A percentile compares a stretch with the other conserved stretches of the same genome.
Conservation (phyloP, 2,329 filamentous ascomycete genomes). For the Sclerotinia minor region DNA sequence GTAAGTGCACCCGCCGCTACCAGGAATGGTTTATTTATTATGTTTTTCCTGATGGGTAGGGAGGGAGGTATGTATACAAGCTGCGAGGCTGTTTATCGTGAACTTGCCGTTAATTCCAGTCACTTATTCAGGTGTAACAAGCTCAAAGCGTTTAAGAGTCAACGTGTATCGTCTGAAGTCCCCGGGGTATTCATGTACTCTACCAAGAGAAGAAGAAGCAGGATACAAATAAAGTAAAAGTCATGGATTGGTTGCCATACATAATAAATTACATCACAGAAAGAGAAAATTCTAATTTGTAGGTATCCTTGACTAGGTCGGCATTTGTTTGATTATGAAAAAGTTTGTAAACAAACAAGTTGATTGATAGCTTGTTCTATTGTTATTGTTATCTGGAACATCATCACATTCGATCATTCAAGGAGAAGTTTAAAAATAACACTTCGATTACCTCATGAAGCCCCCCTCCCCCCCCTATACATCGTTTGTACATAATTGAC, state of each 20-base stretch:
- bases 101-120: neutral
- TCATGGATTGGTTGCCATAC: neutral
- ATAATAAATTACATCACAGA: neutral
- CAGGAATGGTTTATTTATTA: conserved; percentile 8
- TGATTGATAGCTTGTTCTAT: neutral
- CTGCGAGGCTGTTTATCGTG: conserved; percentile 12
- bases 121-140: neutral
- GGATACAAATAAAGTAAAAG: too few relatives aligned
- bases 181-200: neutral
- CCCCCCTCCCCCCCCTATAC: neutral
- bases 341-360: neutral
- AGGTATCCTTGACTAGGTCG: neutral
- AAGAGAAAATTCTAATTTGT: neutral
- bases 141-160: neutral
- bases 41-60: neutral
- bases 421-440: neutral
- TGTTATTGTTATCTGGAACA: neutral
- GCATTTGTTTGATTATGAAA: neutral
- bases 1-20: neutral
- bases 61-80: neutral
- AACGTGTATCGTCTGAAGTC: neutral
- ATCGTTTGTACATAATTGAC: neutral
- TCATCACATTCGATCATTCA: neutral
- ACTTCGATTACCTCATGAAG: neutral
- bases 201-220: neutral